A percentile compares a stretch with the other conserved stretches of the same genome.
These are phyloP conservation scores for Fusarium sarcochroum DNA, from an alignment of 2,329 filamentous ascomycete species.

Conservation along the genomic window DNA sequence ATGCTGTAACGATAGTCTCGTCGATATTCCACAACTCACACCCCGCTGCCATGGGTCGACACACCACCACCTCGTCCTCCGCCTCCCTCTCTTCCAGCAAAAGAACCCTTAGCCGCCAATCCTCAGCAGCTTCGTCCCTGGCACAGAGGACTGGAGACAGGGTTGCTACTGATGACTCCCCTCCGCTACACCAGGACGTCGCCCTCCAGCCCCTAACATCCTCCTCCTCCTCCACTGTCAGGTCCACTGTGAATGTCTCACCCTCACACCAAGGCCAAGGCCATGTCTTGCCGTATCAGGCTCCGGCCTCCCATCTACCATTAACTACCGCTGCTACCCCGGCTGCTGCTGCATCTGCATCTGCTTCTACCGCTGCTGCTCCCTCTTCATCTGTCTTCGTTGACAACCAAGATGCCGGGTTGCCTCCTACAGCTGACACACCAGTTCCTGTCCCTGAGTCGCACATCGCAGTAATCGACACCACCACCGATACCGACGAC, in stretches of 20 bases:
- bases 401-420: constrained; percentile 2
- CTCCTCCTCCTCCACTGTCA: constrained; percentile 44
- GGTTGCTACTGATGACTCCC: constrained; percentile 47
- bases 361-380: constrained; percentile 23
- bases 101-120: constrained; percentile 42
- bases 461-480: constrained; percentile 7
- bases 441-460: constrained; percentile 1
- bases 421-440: constrained; percentile 2
- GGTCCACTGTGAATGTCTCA: constrained; percentile 50
- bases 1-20: constrained; percentile 4
- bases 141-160: constrained; percentile 41
- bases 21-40: constrained; percentile 20
- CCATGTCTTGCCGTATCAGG: constrained; percentile 47
- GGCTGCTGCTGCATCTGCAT: constrained; percentile 32
- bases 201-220: constrained; percentile 52
- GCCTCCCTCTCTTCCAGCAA: constrained; percentile 35
- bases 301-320: constrained; percentile 44
- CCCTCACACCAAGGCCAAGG: constrained; percentile 45
- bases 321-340: constrained; percentile 43
- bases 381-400: constrained; percentile 8
- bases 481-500: constrained; percentile 16
- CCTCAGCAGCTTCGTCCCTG: constrained; percentile 43
- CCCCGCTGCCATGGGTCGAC: constrained; percentile 49
- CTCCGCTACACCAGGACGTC: constrained; percentile 49
- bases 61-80: constrained; percentile 35